Evolutionary conservation across 331 rosid species (phyloP).

Genomic region (Malus hybrid): DNA sequence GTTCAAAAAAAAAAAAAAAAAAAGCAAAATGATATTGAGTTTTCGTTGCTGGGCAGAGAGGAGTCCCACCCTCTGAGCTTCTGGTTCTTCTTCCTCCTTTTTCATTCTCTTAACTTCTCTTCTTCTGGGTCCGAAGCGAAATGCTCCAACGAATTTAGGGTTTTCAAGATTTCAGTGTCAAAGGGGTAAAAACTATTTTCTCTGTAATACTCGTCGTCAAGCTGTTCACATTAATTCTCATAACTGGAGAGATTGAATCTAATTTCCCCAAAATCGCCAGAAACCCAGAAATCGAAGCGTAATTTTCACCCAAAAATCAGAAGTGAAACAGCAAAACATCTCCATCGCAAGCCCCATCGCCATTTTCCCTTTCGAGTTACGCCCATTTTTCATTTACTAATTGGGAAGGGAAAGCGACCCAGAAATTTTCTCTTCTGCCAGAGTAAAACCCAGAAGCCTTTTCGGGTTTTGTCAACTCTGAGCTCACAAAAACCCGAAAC

Average conservation of each 20-base stretch:
- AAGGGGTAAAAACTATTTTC: not conserved
- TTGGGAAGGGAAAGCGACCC: not conserved
- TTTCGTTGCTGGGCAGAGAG: not conserved
- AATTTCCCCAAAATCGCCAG: not conserved
- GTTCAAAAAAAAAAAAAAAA: too few relatives aligned
- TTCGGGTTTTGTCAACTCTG: not conserved
- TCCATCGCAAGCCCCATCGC: not conserved
- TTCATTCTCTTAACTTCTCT: not conserved
- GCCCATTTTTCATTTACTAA: not conserved
- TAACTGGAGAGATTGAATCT: not conserved
- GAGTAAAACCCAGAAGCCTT: not conserved
- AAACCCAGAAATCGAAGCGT: not conserved
- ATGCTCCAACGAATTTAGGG: not conserved
- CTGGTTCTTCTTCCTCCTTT: not conserved
- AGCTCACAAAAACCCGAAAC: not conserved
- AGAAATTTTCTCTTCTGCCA: not conserved
- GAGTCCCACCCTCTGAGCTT: not conserved
- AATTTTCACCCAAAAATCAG: not conserved
- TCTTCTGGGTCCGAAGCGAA: not conserved
- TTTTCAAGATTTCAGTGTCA: not conserved
- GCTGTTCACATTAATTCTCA: not conserved
- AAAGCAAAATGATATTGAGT: too few relatives aligned
- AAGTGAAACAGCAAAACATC: not conserved
- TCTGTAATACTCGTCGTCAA: not conserved
- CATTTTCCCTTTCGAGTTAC: not conserved